Evolutionary conservation across 805 yeast species (phyloP).

Genomic region (Maudiozyma pseudohumilis): DNA sequence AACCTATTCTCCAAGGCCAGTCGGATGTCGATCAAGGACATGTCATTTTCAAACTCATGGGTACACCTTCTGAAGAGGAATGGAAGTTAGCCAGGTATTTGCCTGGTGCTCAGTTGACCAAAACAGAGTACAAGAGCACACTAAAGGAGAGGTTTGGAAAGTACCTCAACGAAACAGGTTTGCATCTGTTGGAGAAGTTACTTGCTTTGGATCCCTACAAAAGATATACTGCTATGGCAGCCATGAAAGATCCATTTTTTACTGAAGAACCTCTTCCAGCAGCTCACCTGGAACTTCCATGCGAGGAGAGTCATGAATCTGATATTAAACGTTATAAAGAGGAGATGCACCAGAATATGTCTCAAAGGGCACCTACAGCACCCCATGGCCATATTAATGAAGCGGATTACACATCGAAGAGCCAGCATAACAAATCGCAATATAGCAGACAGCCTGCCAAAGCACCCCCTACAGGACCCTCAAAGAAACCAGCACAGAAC

Average conservation of each 20-base stretch:
- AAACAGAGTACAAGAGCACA: constrained; percentile 29
- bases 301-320: constrained; percentile 84
- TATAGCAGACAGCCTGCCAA: background rate
- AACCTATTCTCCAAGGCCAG: constrained; percentile 77
- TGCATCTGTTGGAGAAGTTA: constrained; percentile 50
- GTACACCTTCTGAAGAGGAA: constrained; percentile 54
- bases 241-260: constrained; percentile 64
- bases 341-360: constrained; percentile 29
- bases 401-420: background rate
- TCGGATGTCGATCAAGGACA: constrained; percentile 85
- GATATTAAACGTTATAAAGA: constrained; percentile 54
- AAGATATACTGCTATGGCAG: constrained; percentile 72
- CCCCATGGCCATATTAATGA: constrained; percentile 26
- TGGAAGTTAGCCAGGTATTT: constrained; percentile 55
- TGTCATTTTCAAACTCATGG: constrained; percentile 68
- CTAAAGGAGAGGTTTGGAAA: constrained; percentile 41
- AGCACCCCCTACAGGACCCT: constrained; percentile 4
- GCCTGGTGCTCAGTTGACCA: constrained; percentile 39
- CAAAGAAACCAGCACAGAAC: constrained; percentile 1
- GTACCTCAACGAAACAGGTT: constrained; percentile 33
- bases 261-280: constrained; percentile 57
- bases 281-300: constrained; percentile 44
- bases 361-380: constrained; percentile 28
- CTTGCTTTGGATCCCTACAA: constrained; percentile 60
- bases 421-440: background rate